Conservation (phyloP, 768 basidiomycete genomes). For the Mycena amicta region DNA sequence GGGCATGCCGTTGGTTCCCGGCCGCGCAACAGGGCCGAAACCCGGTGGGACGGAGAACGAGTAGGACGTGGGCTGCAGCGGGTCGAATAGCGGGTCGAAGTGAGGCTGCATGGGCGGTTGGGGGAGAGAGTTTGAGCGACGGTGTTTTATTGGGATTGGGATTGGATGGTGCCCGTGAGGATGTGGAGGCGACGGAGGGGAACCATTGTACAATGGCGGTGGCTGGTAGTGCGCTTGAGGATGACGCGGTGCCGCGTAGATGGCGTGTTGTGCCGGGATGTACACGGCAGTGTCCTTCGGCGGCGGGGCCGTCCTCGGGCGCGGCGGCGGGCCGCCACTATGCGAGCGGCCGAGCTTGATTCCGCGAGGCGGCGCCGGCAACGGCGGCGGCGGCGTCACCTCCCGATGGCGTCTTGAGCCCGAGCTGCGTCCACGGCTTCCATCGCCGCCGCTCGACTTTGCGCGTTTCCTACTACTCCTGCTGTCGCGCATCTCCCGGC, state of each 20-base stretch:
- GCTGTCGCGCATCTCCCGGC: neutral
- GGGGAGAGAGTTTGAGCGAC: neutral
- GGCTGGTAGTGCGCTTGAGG: neutral
- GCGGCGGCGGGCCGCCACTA: neutral
- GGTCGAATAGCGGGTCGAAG: neutral
- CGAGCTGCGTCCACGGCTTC: neutral
- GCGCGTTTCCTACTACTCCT: neutral
- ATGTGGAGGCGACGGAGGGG: neutral
- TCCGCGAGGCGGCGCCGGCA: neutral
- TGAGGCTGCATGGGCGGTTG: neutral
- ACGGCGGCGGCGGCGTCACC: neutral
- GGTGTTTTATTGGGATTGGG: neutral
- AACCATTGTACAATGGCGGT: neutral
- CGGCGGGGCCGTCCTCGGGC: neutral
- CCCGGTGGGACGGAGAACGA: neutral
- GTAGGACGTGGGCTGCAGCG: neutral
- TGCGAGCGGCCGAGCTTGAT: constrained; percentile 1
- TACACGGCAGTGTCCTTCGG: neutral
- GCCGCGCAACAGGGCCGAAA: neutral
- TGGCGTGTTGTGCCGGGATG: neutral
- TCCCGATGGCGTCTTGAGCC: neutral
- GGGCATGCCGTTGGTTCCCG: neutral
- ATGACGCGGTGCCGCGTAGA: neutral
- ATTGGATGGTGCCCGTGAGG: neutral
- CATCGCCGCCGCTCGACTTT: neutral